Conservation (phyloP, 2,329 filamentous ascomycete genomes). For the Neonectria sp. region DNA sequence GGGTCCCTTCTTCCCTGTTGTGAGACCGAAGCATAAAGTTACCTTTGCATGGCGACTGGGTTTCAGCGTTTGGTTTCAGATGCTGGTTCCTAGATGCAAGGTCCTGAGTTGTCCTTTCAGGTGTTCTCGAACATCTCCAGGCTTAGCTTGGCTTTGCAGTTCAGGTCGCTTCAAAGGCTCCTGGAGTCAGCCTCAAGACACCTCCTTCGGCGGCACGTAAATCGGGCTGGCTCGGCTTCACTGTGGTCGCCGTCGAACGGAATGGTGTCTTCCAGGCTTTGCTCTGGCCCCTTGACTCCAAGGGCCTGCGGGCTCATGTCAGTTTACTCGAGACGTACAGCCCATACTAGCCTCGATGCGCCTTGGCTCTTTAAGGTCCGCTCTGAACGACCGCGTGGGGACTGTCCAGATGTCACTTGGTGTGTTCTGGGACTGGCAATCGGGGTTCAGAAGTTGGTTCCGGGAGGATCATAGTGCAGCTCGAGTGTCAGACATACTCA, state of each 20-base stretch:
- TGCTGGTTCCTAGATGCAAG: neutral
- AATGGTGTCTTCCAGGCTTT: conserved; percentile 25
- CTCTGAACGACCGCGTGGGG: conserved; percentile 14
- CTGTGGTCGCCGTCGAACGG: neutral
- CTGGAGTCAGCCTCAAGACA: conserved; percentile 19
- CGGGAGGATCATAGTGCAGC: conserved; percentile 27
- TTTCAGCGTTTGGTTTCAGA: neutral
- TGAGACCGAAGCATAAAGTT: conserved; percentile 21
- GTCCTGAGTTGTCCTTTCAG: conserved; percentile 4
- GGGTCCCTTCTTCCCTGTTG: conserved; percentile 31
- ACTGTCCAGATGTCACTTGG: conserved; percentile 30
- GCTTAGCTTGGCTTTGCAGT: conserved; percentile 25
- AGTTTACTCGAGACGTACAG: conserved; percentile 23
- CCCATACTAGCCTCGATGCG: conserved; percentile 13
- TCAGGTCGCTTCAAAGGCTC: conserved; percentile 23
- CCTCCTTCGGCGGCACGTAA: conserved; percentile 8
- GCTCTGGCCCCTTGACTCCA: conserved; percentile 25
- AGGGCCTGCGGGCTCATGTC: conserved; percentile 21
- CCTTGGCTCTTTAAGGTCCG: conserved; percentile 15
- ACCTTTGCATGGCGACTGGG: conserved; percentile 13
- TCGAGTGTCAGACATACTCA: conserved; percentile 42
- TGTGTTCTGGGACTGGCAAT: conserved; percentile 33
- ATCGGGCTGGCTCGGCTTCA: neutral
- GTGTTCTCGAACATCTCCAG: conserved; percentile 28
- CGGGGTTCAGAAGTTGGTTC: conserved; percentile 30